phyloP scores from a whole-genome alignment of 148 eudicot species.

The Fallopia convolvulus region DNA sequence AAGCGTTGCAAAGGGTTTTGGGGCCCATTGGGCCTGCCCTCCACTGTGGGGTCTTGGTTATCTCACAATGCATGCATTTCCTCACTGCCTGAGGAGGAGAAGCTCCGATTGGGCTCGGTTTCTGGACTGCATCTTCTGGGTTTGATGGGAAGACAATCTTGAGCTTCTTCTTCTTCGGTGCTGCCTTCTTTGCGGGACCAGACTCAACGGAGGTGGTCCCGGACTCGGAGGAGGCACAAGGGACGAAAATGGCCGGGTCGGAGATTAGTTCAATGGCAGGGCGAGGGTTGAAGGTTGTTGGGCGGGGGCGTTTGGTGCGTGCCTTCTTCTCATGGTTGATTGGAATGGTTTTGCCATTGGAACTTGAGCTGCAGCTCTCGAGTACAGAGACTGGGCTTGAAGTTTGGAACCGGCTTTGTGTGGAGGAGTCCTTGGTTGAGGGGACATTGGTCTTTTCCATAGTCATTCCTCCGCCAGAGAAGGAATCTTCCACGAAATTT shows the following conservation, averaged over 20 bases:
- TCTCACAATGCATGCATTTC: conserved; percentile 88
- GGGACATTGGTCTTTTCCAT: conserved; percentile 29
- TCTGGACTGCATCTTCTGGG: conserved; percentile 16
- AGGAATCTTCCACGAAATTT: conserved; percentile 81
- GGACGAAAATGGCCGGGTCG: neutral
- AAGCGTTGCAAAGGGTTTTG: conserved; percentile 90
- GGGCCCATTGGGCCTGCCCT: conserved; percentile 95
- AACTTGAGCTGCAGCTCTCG: conserved; percentile 63
- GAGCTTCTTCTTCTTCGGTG: conserved; percentile 38
- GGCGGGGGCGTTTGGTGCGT: conserved; percentile 88
- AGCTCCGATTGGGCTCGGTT: conserved; percentile 13
- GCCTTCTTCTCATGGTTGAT: conserved; percentile 54
- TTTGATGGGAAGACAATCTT: conserved; percentile 33
- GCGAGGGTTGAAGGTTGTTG: conserved; percentile 54
- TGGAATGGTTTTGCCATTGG: conserved; percentile 29
- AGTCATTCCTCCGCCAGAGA: conserved; percentile 59
- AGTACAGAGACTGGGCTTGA: conserved; percentile 75
- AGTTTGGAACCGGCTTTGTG: conserved; percentile 45
- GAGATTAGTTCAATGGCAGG: conserved; percentile 31
- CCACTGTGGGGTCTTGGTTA: conserved; percentile 97
- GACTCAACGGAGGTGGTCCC: conserved; percentile 27
- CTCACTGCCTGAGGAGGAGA: conserved; percentile 37
- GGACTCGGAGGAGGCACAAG: conserved; percentile 23
- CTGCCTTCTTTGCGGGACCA: conserved; percentile 27
- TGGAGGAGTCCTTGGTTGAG: conserved; percentile 17